Base-by-base conservation (phyloP, 768 basidiomycete genomes). In the Kwoniella sp. region DNA sequence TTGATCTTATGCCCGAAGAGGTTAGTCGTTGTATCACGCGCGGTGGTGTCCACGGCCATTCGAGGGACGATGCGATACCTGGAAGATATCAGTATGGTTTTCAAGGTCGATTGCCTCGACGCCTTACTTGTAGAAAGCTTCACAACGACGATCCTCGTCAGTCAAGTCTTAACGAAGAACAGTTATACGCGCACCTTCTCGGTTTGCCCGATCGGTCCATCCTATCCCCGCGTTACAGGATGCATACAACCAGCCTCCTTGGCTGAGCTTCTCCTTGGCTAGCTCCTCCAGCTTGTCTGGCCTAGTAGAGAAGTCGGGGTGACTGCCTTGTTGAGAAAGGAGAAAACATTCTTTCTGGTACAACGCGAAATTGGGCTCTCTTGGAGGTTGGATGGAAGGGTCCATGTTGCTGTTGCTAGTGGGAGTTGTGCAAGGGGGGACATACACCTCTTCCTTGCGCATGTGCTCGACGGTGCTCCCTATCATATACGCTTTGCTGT, bases 221-320 rank as follows among this genome's bases (percentile, higher is more conserved):
- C 83, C 82, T 2, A 85, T 84, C 0, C 91, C 92, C 10, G 91
- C 91, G 65, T 86, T 90, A 46, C 89, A 90, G 60, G 85, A 85
- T 1, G 88, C 87, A 71, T 91, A 93, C 80, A 86, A 82, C 81
- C 87, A 93, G 9, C 89, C 83, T 30, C 84, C 79, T 64, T 84
- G 82, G 58, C 78, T 83, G 29, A 83, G 72, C 55, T 81, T 83
- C 68, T 80, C 74, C 77, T 82, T 82, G 4, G 82, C 82, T 1
- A 79, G 76, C 51, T 80, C 77, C 55, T 78, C 80, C 3, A 84
- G 79, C 63, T 83, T 80, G 7, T 83, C 83, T 0, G 83, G 80
- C 65, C 83, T 40, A 33, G 67, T 70, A 21, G 60, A 60, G 63
- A 69, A 72, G 1, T 58, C 55, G 19, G 65, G 69, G 59, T 60